Base-by-base conservation (phyloP, 2,329 filamentous ascomycete species). In the Penicillium palitans region DNA sequence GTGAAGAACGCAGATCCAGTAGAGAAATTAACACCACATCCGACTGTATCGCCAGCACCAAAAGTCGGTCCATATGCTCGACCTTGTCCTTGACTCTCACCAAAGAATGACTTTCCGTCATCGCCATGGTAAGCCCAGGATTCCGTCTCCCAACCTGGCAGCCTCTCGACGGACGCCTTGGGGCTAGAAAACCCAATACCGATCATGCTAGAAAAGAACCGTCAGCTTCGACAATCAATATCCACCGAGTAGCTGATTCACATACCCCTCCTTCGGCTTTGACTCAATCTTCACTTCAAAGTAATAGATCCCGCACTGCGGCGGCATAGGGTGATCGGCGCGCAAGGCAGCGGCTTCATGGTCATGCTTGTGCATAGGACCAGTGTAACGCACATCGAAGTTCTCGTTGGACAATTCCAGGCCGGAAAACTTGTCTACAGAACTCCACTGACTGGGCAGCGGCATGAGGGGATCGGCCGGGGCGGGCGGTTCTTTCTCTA, bases 241-340 rank as follows among this genome's bases (percentile, higher is more conserved):
- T 37, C 59, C 35, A 33, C 33, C 39, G 9, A 40, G 15, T 35
- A 41, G 24, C 51, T 27, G 50, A 25, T 55, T 47, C 52, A 67
- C 82, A 63, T 79, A 87, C 85, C 85, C 85, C 67, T 90, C 88
- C 70, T 88, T 87, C 52, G 84, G 84, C 68, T 87, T 86, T 8
- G 85, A 84, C 51, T 87, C 73, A 48, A 91, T 83, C 9, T 84
- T 84, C 35, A 87, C 81, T 69, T 99, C 95, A 70, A 87, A 99
- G 74, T 99, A 99, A 75, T 96, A 99, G 59, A 99, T 88, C 2
- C 95, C 95, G 65, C 90, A 95, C 70, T 96, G 89, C 37, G 87
- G 83, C 4, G 95, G 92, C 86, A 98, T 97, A 49, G 87, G 85
- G 72, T 92, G 82, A 73, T 99, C 90, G 29, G 93, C 86, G 56